Base-by-base conservation (phyloP, 2,329 filamentous ascomycete species). In the Hymenotorrendiella dingleyae region DNA sequence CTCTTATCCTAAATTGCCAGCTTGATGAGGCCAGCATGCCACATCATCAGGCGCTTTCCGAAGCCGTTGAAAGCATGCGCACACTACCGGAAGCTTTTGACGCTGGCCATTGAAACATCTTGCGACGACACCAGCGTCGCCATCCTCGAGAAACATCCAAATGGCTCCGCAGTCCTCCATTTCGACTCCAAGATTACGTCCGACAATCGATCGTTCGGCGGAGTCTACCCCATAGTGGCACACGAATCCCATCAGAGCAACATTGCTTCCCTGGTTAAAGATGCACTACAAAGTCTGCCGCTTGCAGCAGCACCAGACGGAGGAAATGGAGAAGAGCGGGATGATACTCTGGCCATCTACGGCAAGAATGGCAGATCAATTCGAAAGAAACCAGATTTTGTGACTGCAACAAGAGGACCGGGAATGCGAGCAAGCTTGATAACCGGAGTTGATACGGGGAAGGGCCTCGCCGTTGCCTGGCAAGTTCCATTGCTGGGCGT, bases 71-170 rank as follows among this genome's bases (percentile, higher is more conserved):
- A 21, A 37, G 10, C 21, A 32, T 9, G n/a, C 44, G 3, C 32
- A 24, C 48, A 50, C n/a, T 52, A 46, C 14, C 65, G 64, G 20
- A 49, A 47, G 29, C 68, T 78, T 44, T 60, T 75, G 14, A 80
- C 76, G 4, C 74, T 91, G 36, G 85, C 85, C 40, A 89, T 93
- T 59, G 86, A 93, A 63, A 84, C 84, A 8, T 89, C 84, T 3
- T 93, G 91, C 72, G 91, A 97, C 66, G 91, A 97, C 68, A 95
- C 90, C 1, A 90, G 85, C 45, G 89, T 96, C 16, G 84, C 91
- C 22, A 66, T 97, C 36, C 72, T 96, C 28, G 78, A 86, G 41
- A 82, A 80, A 54, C 55, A 54, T 28, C 17, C 46, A 8, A 52
- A 58, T 19, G 49, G 48, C 24, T 53, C 54, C 14, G 78, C 83